Evolutionary conservation across 225 moss, liverwort and hornwort species (phyloP), one percentile per base, ranked within the genome.

Genomic region (Pseudisothecium myosuroides): DNA sequence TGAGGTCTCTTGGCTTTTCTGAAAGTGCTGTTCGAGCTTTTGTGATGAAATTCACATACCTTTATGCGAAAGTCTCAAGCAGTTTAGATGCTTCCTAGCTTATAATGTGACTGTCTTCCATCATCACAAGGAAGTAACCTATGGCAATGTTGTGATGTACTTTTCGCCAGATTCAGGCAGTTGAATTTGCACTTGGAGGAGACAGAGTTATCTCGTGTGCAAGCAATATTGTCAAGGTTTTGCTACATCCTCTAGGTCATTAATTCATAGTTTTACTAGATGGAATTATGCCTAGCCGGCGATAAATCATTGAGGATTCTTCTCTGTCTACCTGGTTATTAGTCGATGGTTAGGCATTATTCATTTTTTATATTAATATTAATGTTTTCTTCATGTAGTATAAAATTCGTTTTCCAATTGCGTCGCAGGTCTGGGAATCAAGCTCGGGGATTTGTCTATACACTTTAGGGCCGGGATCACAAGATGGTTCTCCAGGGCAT

Each of bases 141-240:
- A 34, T 89, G 52, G 26, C 72, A 87, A 47, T 64, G 37, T 37
- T 66, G 31, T 84, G 52, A 28, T 88, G 34, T 73, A 56, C 36
- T 80, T 67, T 80, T 78, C 79, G 83, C 67, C 95, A 97, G 97
- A 97, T 98, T 62, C 98, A 98, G 92, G 96, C 97, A 83, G 95
- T 98, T 86, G 98, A 98, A 86, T 97, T 96, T 89, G 98, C 97
- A 43, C 85, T 95, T 71, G 89, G 93, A 87, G 97, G 98, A 89
- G 96, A 98, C 55, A 88, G 92, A 61, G 94, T 98, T 81, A 88
- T 98, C 60, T 98, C 98, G 43, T 97, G 96, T 91, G 96, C 95
- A 60, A 97, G 95, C 87, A 96, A 95, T 91, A 83, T 96, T 83
- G 92, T 98, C 58, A 98, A 97, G 95, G 96, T 95, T 92, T 76